phyloP scores from a whole-genome alignment of 139 green algal species.

The Closterium sp. region DNA sequence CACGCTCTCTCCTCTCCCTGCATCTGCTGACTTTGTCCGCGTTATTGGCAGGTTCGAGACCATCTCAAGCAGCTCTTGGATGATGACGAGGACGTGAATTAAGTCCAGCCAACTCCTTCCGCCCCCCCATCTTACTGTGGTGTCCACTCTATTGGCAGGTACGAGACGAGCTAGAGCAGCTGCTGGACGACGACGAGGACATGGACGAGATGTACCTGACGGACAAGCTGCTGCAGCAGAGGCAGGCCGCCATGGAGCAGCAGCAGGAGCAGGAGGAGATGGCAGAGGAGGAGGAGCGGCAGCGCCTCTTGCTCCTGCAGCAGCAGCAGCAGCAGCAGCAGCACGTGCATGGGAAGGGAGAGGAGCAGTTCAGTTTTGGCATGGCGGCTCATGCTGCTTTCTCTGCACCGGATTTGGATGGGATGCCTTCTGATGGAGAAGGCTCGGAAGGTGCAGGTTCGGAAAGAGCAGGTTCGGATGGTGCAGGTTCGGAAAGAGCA shows the following conservation, averaged over 20 bases:
- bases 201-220: constrained; percentile 59
- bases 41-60: constrained; percentile 22
- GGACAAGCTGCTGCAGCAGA: constrained; percentile 32
- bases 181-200: constrained; percentile 57
- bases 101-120: too few relatives aligned
- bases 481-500: not conserved
- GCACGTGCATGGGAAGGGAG: not conserved
- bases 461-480: not conserved
- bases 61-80: constrained; percentile 53
- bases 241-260: not conserved
- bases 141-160: constrained; percentile 8
- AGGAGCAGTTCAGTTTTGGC: not conserved
- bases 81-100: constrained; percentile 54
- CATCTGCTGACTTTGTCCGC: not conserved
- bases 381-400: not conserved
- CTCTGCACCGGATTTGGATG: not conserved
- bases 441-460: not conserved
- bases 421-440: not conserved
- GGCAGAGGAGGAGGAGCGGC: not conserved
- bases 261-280: not conserved
- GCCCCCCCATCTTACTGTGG: too few relatives aligned
- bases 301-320: too few relatives aligned
- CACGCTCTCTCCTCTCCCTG: too few relatives aligned
- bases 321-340: not conserved
- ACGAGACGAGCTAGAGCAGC: constrained; percentile 48